Conservation (phyloP, 2,329 filamentous ascomycete genomes). For the Cadophora sp. region DNA sequence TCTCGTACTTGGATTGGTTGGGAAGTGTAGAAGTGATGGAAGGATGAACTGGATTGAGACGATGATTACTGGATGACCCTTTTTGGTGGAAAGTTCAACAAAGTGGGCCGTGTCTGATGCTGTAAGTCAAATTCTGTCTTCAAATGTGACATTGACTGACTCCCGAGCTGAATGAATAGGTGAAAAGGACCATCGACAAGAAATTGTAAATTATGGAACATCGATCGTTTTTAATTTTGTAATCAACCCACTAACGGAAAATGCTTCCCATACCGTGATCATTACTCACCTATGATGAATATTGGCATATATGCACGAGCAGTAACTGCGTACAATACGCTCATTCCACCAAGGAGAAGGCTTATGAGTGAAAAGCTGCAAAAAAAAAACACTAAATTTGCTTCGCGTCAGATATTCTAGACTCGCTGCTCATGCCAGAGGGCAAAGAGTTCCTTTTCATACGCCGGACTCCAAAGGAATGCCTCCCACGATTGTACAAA, state of each 20-base stretch:
- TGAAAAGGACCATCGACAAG: too few relatives aligned
- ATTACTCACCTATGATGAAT: background rate
- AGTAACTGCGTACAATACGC: background rate
- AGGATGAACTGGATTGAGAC: too few relatives aligned
- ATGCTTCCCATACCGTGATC: background rate
- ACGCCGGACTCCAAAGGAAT: constrained; percentile 30
- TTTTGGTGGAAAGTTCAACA: too few relatives aligned
- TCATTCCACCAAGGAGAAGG: background rate
- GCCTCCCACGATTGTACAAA: constrained; percentile 8
- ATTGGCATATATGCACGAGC: background rate
- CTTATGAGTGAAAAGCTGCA: background rate
- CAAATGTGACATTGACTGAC: too few relatives aligned
- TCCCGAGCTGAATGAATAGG: too few relatives aligned
- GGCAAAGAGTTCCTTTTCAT: constrained; percentile 17
- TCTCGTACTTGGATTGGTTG: too few relatives aligned
- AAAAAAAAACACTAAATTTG: background rate
- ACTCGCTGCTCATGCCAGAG: background rate
- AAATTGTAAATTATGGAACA: too few relatives aligned
- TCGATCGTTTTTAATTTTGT: too few relatives aligned
- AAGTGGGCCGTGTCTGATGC: too few relatives aligned
- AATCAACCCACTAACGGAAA: background rate
- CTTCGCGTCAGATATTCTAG: background rate
- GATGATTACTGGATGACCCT: too few relatives aligned
- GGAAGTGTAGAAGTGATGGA: too few relatives aligned
- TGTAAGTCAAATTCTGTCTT: too few relatives aligned